Evolutionary conservation across 202 grass and related monocot species (phyloP).

Genomic region (Schoenoplectus triqueter): DNA sequence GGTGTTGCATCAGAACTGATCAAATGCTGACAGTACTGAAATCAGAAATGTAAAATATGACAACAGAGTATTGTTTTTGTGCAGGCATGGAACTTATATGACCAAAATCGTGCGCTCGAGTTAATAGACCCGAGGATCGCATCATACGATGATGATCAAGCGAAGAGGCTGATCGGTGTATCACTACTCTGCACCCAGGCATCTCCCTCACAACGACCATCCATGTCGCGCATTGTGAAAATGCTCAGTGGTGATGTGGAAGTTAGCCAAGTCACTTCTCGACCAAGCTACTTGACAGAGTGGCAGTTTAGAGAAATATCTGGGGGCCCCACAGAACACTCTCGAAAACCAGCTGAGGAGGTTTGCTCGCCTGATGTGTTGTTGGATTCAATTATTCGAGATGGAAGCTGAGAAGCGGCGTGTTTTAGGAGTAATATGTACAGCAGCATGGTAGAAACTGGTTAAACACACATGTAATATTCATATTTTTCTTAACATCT

Average conservation of each 20-base stretch:
- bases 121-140: conserved; percentile 28
- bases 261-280: conserved; percentile 37
- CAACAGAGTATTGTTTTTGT: neutral
- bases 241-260: conserved; percentile 16
- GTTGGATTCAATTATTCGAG: conserved; percentile 36
- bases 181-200: conserved; percentile 47
- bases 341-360: neutral
- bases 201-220: conserved; percentile 36
- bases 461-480: neutral
- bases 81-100: conserved; percentile 48
- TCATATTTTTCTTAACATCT: neutral
- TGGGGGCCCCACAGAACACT: conserved; percentile 35
- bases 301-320: conserved; percentile 46
- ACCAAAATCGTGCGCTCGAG: conserved; percentile 34
- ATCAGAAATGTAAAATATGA: neutral
- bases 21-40: neutral
- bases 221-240: conserved; percentile 45
- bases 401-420: conserved; percentile 42
- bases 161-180: conserved; percentile 26
- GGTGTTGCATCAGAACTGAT: conserved; percentile 1
- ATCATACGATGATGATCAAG: conserved; percentile 42
- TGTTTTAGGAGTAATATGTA: neutral
- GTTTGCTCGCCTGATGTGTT: conserved; percentile 13
- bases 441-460: conserved; percentile 37
- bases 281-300: conserved; percentile 40